Conservation (phyloP, 2,329 filamentous ascomycete genomes). For the Stagonosporopsis chrysanthemi region DNA sequence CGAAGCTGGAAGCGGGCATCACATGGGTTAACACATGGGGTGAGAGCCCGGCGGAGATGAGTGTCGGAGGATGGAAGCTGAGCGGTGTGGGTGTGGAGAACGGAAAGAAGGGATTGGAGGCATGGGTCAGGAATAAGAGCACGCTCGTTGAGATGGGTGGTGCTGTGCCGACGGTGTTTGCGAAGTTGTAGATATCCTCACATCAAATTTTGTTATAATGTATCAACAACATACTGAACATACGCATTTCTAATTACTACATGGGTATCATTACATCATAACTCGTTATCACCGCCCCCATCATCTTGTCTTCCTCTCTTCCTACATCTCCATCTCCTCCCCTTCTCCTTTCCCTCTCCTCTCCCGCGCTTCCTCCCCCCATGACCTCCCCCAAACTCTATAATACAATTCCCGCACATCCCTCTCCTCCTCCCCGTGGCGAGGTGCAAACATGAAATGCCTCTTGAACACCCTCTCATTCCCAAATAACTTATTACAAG, state of each 20-base stretch:
- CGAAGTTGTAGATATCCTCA: constrained; percentile 33
- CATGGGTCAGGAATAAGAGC: constrained; percentile 87
- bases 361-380: constrained; percentile 10
- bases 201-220: not conserved
- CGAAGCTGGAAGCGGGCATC: constrained; percentile 79
- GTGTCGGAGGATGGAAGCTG: constrained; percentile 90
- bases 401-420: constrained; percentile 19
- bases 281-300: not conserved
- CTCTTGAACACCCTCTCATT: constrained; percentile 22
- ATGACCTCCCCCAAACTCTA: constrained; percentile 11
- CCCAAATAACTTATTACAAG: constrained; percentile 16
- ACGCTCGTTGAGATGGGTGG: constrained; percentile 84
- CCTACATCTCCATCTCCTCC: constrained; percentile 11
- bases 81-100: constrained; percentile 90
- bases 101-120: constrained; percentile 77
- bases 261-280: constrained; percentile 11
- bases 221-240: not conserved
- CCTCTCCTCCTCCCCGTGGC: constrained; percentile 11
- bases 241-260: not conserved
- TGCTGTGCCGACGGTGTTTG: constrained; percentile 73
- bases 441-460: constrained; percentile 18
- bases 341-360: not conserved
- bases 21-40: constrained; percentile 96
- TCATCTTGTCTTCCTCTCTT: too few species aligned
- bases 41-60: constrained; percentile 91